Evolutionary conservation across 306 rosid genomes (phyloP).

Genomic region (Prunus dulcis): DNA sequence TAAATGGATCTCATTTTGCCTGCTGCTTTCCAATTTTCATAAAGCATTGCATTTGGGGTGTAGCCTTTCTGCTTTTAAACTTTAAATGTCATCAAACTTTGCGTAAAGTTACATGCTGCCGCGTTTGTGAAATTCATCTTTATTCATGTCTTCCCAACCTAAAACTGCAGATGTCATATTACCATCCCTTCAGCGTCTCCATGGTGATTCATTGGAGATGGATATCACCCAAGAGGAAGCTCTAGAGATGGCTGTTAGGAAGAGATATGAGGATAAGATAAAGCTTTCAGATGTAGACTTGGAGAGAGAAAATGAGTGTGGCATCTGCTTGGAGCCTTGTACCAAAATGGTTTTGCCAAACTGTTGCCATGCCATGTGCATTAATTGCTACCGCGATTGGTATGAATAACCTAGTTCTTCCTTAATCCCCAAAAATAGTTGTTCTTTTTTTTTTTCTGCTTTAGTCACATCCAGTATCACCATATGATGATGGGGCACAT

Average conservation of each 20-base stretch:
- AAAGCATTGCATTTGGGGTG: neutral
- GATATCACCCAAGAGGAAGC: slow-evolving; percentile 37
- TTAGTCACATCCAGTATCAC: neutral
- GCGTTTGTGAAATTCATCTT: slow-evolving; percentile 1
- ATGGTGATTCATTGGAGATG: slow-evolving; percentile 33
- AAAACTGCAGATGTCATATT: slow-evolving; percentile 62
- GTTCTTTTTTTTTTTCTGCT: neutral
- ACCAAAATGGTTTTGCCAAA: slow-evolving; percentile 73
- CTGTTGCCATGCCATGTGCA: slow-evolving; percentile 85
- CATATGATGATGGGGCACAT: neutral
- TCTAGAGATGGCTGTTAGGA: slow-evolving; percentile 26
- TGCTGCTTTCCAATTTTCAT: neutral
- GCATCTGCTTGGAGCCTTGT: slow-evolving; percentile 73
- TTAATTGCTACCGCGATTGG: slow-evolving; percentile 74
- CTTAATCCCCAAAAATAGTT: neutral
- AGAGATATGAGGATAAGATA: slow-evolving; percentile 33
- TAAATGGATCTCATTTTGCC: neutral
- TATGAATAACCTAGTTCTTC: slow-evolving; percentile 18
- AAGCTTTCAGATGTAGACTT: slow-evolving; percentile 34
- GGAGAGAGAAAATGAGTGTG: slow-evolving; percentile 78
- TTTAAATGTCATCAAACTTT: neutral
- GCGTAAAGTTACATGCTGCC: neutral
- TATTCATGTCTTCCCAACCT: slow-evolving; percentile 8
- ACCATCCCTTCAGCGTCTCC: slow-evolving; percentile 69
- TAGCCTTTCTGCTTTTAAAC: neutral